Base-by-base conservation (phyloP, 805 yeast species). In the Hanseniaspora jakobsenii region DNA sequence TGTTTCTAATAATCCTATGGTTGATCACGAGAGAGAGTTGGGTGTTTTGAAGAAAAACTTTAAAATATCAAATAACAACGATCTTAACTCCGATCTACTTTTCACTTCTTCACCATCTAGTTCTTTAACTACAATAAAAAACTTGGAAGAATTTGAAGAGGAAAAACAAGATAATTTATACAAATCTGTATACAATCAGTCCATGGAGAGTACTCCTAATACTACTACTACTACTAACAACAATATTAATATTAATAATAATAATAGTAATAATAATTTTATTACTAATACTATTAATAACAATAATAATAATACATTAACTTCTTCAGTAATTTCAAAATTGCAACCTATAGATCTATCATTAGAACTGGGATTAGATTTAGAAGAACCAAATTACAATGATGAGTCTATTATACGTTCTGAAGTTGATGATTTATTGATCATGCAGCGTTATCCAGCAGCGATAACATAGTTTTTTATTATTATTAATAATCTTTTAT, bases 401-500 rank as follows among this genome's bases (percentile, higher is more conserved):
- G 42, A 37, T 14, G 22, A 14, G 13, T n/a, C 13, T 19, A n/a
- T 22, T 16, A 16, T 14, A 5, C 12, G 22, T 31, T 10, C 31
- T 14, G 35, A 26, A 10, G 37, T 19, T 6, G 31, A 28, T 22
- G 45, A 41, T 26, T 21, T 37, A 35, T 19, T 42, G 4, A 36
- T 29, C 46, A 42, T 45, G 43, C 44, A 45, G 48, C 48, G 48
- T 45, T 45, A 45, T 45, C 48, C 48, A 45, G 48, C 48, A 38
- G 48, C 28, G 48, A 45, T 45, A 45, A 45, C 44, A 6, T 19
- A 28, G n/a, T n/a, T n/a, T n/a, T n/a, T n/a, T n/a, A n/a, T n/a
- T n/a, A n/a, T n/a, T n/a, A n/a, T n/a, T n/a, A n/a, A n/a, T n/a
- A n/a, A n/a, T n/a, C n/a, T n/a, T n/a, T n/a, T n/a, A n/a, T n/a